phyloP scores from a whole-genome alignment of 78 protist genomes.

The Trichosphaerium sp. region DNA sequence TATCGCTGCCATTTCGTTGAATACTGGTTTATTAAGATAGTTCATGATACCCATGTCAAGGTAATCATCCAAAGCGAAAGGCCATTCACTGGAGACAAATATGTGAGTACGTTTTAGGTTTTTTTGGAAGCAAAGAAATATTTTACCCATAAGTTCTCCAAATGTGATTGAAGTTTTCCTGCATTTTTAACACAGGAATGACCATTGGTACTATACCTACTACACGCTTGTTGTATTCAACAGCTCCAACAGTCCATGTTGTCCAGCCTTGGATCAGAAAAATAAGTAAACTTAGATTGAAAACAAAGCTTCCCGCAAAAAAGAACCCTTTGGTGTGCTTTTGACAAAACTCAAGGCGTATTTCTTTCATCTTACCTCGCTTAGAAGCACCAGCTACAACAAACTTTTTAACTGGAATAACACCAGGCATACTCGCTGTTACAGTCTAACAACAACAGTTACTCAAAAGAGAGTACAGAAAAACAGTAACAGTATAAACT shows the following conservation, averaged over 20 bases:
- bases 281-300: too few species aligned
- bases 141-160: conserved; percentile 28
- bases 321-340: too few species aligned
- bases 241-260: conserved; percentile 39
- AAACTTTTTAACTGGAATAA: background rate
- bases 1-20: conserved; percentile 11
- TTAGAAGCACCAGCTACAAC: conserved; percentile 62
- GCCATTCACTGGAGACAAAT: conserved; percentile 9
- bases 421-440: background rate
- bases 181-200: conserved; percentile 20
- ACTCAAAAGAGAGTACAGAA: too few species aligned
- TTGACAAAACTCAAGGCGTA: too few species aligned
- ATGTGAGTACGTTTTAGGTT: background rate
- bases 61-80: conserved; percentile 43
- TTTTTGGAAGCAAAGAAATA: too few species aligned
- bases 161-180: conserved; percentile 26
- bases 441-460: too few species aligned
- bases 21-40: conserved; percentile 12
- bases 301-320: too few species aligned
- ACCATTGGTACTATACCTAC: conserved; percentile 42
- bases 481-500: too few species aligned
- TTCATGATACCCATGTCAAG: conserved; percentile 11
- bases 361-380: too few species aligned
- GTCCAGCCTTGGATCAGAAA: too few species aligned
- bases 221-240: conserved; percentile 24